A percentile compares a stretch with the other conserved stretches of the same genome.
These are phyloP conservation scores for Avena sativa DNA, from an alignment of 176 grass and related monocot species.

Conservation along the genomic window DNA sequence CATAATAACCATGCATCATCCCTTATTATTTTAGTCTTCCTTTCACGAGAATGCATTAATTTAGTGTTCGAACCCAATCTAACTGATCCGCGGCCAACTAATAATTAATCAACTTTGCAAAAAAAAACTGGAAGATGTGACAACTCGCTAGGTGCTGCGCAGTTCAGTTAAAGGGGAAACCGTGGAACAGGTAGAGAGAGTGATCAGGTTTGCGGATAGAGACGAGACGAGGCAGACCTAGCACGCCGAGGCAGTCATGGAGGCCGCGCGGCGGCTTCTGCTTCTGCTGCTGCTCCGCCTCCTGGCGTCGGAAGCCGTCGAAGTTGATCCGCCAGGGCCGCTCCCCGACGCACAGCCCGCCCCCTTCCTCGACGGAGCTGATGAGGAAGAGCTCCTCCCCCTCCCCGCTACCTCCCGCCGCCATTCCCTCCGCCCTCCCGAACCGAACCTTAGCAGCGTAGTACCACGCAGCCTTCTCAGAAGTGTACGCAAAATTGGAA, in stretches of 20 bases:
- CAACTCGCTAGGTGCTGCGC: not conserved
- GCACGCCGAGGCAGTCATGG: conserved; percentile 69
- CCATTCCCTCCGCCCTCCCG: conserved; percentile 34
- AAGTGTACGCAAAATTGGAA: not conserved
- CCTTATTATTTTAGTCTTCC: not conserved
- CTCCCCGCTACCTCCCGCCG: conserved; percentile 26
- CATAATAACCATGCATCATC: not conserved
- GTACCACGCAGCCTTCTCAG: not conserved
- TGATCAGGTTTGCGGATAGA: not conserved
- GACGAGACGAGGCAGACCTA: conserved; percentile 47
- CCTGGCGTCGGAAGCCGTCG: conserved; percentile 50
- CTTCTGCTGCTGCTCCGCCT: conserved; percentile 41
- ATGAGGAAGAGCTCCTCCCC: conserved; percentile 67
- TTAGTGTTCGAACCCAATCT: not conserved
- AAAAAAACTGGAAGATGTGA: not conserved
- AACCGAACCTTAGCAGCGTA: not conserved
- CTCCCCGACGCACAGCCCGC: conserved; percentile 29
- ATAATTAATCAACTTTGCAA: not conserved
- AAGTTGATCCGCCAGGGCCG: conserved; percentile 75
- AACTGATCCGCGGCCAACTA: not conserved
- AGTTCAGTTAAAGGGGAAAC: conserved; percentile 17
- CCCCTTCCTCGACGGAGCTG: conserved; percentile 26
- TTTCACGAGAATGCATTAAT: not conserved
- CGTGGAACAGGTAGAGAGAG: not conserved
- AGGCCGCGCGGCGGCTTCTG: conserved; percentile 52